These are phyloP conservation scores for Fraxinus angustifolia DNA, from an alignment of 305 asterid genomes.

Conservation along the genomic window DNA sequence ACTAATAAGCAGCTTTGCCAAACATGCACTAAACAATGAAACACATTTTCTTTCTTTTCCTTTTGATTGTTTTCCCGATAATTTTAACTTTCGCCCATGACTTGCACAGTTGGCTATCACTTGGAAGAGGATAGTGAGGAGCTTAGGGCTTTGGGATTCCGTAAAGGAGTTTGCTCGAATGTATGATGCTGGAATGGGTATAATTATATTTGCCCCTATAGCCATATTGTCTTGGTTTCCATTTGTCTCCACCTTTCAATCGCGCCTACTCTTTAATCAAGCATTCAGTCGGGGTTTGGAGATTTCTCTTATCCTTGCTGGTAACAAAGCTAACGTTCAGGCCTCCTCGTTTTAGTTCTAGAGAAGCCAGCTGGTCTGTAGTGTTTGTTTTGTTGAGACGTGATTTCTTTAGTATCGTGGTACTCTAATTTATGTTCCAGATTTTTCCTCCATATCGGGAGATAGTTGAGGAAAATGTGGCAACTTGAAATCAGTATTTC, in stretches of 20 bases:
- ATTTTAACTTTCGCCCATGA: background rate
- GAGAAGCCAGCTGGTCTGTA: background rate
- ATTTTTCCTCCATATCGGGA: background rate
- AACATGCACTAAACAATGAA: background rate
- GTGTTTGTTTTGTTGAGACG: background rate
- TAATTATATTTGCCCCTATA: constrained; percentile 79
- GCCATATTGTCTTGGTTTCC: constrained; percentile 96
- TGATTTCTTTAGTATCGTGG: background rate
- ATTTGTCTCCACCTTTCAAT: constrained; percentile 94
- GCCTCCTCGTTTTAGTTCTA: constrained; percentile 44
- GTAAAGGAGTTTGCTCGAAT: constrained; percentile 92
- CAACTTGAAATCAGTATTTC: background rate
- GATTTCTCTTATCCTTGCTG: constrained; percentile 95
- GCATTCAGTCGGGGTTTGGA: constrained; percentile 99
- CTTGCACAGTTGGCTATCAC: constrained; percentile 70
- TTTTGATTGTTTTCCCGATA: background rate
- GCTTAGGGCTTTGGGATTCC: constrained; percentile 93
- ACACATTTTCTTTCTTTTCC: background rate
- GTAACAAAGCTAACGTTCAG: constrained; percentile 93
- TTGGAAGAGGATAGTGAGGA: constrained; percentile 70
- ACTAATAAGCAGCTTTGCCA: background rate
- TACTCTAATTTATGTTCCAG: background rate
- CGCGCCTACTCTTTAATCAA: constrained; percentile 96
- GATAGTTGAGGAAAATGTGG: background rate
- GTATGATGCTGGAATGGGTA: constrained; percentile 99